phyloP scores from a whole-genome alignment of 2,329 filamentous ascomycete genomes.

The Fusarium sororula region DNA sequence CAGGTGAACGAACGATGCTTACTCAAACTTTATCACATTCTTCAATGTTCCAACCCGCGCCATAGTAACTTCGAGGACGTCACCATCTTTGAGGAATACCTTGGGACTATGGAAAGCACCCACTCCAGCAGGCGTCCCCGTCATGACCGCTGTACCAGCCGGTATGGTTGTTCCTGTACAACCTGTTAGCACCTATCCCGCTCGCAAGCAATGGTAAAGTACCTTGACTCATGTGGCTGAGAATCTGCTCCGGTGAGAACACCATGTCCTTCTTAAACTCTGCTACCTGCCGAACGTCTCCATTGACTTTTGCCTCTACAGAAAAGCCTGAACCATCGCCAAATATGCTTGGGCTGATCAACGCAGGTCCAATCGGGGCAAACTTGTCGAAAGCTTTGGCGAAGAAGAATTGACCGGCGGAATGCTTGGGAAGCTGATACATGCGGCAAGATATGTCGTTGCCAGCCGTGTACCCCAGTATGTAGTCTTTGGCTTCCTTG shows the following conservation, averaged over 20 bases:
- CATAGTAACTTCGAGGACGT: not conserved
- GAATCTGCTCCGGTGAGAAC: not conserved
- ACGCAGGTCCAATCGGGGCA: not conserved
- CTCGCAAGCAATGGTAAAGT: accelerated
- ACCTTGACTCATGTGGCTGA: not conserved
- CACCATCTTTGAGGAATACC: not conserved
- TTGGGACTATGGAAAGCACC: not conserved
- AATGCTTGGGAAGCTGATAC: not conserved
- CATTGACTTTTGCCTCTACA: not conserved
- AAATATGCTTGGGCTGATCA: not conserved
- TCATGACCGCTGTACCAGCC: not conserved
- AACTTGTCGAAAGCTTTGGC: not conserved
- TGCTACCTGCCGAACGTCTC: not conserved
- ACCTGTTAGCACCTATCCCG: not conserved
- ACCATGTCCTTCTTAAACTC: not conserved
- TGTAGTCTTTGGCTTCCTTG: not conserved
- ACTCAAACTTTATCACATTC: not conserved
- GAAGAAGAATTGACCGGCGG: not conserved
- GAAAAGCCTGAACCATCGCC: not conserved
- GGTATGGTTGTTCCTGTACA: not conserved
- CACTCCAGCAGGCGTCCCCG: not conserved
- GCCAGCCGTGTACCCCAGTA: not conserved
- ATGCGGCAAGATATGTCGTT: not conserved
- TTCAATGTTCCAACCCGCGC: not conserved
- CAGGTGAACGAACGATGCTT: not conserved